A percentile compares a stretch with the other conserved stretches of the same genome.
Conservation (phyloP, 208 protist species). For the Acanthamoeba divionensis region DNA sequence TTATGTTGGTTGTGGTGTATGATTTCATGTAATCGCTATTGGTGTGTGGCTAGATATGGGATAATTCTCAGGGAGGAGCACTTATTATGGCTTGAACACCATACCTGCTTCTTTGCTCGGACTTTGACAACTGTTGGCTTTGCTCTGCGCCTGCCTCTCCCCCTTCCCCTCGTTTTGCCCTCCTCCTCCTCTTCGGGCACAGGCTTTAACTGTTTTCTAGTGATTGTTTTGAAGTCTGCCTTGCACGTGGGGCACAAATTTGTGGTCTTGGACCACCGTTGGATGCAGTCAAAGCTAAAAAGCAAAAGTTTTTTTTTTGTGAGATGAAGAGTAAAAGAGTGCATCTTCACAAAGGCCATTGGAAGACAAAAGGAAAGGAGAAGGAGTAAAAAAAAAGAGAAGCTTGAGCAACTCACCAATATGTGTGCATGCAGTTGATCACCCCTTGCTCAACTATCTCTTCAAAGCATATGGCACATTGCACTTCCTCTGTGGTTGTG, state of each 20-base stretch:
- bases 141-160: not conserved
- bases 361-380: too few relatives aligned
- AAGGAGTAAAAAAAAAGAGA: too few relatives aligned
- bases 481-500: too few relatives aligned
- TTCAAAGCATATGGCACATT: conserved; percentile 30
- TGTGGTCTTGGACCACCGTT: conserved; percentile 16
- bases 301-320: not conserved
- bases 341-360: too few relatives aligned
- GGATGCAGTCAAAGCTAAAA: conserved; percentile 13
- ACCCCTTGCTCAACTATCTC: not conserved
- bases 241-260: conserved; percentile 37
- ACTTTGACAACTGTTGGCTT: not conserved
- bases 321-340: not conserved
- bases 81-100: too few relatives aligned
- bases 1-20: too few relatives aligned
- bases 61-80: too few relatives aligned
- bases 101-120: not conserved
- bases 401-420: too few relatives aligned
- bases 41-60: too few relatives aligned
- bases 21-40: too few relatives aligned
- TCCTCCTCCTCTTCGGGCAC: not conserved
- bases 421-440: not conserved
- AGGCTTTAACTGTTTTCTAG: not conserved
- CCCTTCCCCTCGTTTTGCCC: not conserved
- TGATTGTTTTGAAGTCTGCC: not conserved